Base-by-base conservation (phyloP, 345 rosid species). In the Eucalyptus camaldulensis region DNA sequence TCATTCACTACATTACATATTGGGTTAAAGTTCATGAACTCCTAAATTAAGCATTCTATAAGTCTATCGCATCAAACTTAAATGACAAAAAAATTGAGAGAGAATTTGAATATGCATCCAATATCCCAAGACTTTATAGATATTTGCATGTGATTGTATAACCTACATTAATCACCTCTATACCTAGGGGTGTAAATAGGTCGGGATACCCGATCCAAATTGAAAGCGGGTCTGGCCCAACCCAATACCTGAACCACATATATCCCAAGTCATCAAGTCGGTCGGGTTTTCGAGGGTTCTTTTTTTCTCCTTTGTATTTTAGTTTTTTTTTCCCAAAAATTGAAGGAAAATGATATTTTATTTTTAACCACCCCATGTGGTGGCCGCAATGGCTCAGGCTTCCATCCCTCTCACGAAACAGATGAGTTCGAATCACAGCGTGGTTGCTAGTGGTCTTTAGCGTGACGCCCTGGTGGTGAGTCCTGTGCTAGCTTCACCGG, bases 191-290 rank as follows among this genome's bases (percentile, higher is more conserved):
- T 24, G 62, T 56, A 56, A 56, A 56, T 56, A 2, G 12, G 62
- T 56, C 3, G 29, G 29, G 62, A 56, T 22, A 17, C 62, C 1
- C 3, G 0, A 56, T 24, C 62, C 62, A 56, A 56, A 56, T 1
- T 56, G 62, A 56, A 56, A 24, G 62, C 13, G 0, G 0, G 13
- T 2, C 3, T 56, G 0, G 12, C 29, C 27, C 3, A 1, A 56
- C 62, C 62, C 0, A 1, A 56, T 22, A 56, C 6, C 5, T 0
- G 0, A 56, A 24, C 13, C 6, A 56, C 62, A 56, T 56, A 56
- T 22, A 56, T 56, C 62, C 60, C 62, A 56, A 56, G 29, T 56
- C 62, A 24, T 24, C 0, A 0, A 6, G 13, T 56, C 1, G 1
- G 0, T 56, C 0, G 1, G 13, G 29, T 9, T 24, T 56, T 56